Evolutionary conservation across 163 green algal genomes (phyloP), one percentile per base, ranked within the genome.

Genomic region (Trebouxia gelatinosa): DNA sequence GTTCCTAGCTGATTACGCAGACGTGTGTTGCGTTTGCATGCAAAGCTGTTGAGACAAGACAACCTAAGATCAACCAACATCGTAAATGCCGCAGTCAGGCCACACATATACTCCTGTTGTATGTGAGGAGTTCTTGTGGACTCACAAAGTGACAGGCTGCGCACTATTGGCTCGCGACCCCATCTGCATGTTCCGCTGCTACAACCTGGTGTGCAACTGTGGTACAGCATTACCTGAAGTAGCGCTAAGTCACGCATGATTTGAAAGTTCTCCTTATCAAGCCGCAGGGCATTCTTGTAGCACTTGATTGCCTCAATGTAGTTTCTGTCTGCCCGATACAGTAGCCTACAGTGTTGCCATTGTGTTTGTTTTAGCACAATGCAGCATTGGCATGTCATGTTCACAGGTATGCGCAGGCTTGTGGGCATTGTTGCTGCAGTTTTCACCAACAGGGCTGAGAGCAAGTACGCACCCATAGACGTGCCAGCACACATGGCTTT

Each of bases 301-400:
- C 96, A 99, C 86, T 99, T 99, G 81, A 97, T 96, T 28, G 96
- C 95, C 81, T 99, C 94, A 17, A 89, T 87, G 77, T 99, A 98
- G 75, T 98, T 90, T 50, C 87, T 89, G 83, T 99, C 94, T 4
- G 88, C 88, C 17, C 94, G 92, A 85, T 98, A 94, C 51, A 99
- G 79, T 61, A 99, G 84, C 28, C 92, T 96, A 85, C 75, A 75
- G 13, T 64, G 19, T 59, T 58, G 46, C 13, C 46, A n/a, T n/a
- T n/a, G 46, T 17, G 17, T 58, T 58, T 13, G 46, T 58, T 58
- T 17, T 58, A 13, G 46, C 13, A 17, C 46, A 59, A 2, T 2
- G 19, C 48, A 59, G 48, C 48, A 59, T 59, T 19, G 48, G 48
- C 48, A 59, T 1, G 48, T 3, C 23, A n/a, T n/a, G n/a, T n/a